Conservation (phyloP, 2,329 filamentous ascomycete genomes). For the Dissoconium aciculare region DNA sequence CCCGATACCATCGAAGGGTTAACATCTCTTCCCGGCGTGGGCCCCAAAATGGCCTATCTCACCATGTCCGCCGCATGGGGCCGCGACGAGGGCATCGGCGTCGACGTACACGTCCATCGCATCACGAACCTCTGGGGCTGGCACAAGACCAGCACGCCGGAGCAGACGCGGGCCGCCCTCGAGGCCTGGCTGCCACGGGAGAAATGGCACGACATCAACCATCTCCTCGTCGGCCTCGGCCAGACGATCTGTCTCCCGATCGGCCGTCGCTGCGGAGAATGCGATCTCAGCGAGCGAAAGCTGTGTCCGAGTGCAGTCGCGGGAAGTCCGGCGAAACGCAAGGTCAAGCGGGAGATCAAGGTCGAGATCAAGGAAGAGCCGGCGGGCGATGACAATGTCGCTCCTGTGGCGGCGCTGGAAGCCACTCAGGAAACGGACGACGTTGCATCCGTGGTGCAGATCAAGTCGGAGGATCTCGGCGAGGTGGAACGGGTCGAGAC, state of each 20-base stretch:
- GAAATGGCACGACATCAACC: conserved; percentile 85
- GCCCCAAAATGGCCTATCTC: conserved; percentile 88
- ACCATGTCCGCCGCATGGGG: conserved; percentile 67
- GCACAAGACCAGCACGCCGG: conserved; percentile 66
- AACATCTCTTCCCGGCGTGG: conserved; percentile 67
- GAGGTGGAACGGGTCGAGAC: conserved; percentile 13
- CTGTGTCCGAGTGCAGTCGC: conserved; percentile 47
- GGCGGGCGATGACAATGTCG: conserved; percentile 14
- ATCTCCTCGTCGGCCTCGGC: conserved; percentile 72
- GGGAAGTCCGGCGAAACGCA: conserved; percentile 33
- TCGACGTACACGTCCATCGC: conserved; percentile 88
- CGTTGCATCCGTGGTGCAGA: conserved; percentile 15
- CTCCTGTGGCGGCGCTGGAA: conserved; percentile 16
- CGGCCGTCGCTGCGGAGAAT: conserved; percentile 69
- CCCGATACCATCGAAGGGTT: conserved; percentile 63
- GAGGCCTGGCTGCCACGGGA: conserved; percentile 73
- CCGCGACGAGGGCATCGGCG: conserved; percentile 62
- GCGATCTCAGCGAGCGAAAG: conserved; percentile 59
- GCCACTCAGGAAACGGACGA: conserved; percentile 21
- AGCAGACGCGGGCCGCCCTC: conserved; percentile 62
- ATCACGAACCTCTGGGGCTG: conserved; percentile 92
- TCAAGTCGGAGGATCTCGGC: conserved; percentile 16
- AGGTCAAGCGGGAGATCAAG: conserved; percentile 28
- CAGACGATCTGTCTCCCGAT: conserved; percentile 76
- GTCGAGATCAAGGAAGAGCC: conserved; percentile 19